Evolutionary conservation across 306 rosid species (phyloP), one percentile per base, ranked within the genome.

Genomic region (Medicago arabica): DNA sequence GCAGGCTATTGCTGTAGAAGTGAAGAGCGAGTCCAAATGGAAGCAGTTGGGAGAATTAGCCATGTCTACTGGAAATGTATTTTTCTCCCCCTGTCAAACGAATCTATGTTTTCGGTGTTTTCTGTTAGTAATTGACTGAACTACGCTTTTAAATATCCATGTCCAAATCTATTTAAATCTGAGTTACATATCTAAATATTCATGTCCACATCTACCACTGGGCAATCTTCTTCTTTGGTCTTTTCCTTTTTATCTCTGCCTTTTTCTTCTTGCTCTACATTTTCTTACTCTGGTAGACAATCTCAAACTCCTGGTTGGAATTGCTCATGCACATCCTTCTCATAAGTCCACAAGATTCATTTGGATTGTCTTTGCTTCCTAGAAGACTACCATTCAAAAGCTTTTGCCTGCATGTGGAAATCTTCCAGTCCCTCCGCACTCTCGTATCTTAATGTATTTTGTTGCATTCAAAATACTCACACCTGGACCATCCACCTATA

Each of bases 31-130:
- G 82, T 82, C 98, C 67, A 96, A 96, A 86, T 96, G 99, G 99
- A 96, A 89, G 91, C 99, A 92, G 87, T 84, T 96, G 86, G 99
- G 99, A 80, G 99, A 92, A 81, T 86, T 96, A 70, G 97, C 99
- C 6, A 96, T 96, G 98, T 96, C 99, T 63, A 84, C 86, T 39
- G 98, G 99, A 80, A 90, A 90, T 91, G 99, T 92, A 77, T 60
- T 67, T 44, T 54, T 74, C 63, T 28, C 78, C 21, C 21, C 74
- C 38, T 4, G 12, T 58, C 36, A 62, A 58, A 70, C 54, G n/a
- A 41, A 1, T 55, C 18, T 41, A 12, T 18, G 31, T 66, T 46
- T 8, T 59, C 14, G 21, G 74, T 76, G 80, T 46, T 72, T 84
- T 76, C 71, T 72, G 38, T 41, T 38, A 21, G 19, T 67, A 13